These are phyloP conservation scores for Phytophthora sp. DNA, from an alignment of 352 stramenopile species.

Conservation along the genomic window DNA sequence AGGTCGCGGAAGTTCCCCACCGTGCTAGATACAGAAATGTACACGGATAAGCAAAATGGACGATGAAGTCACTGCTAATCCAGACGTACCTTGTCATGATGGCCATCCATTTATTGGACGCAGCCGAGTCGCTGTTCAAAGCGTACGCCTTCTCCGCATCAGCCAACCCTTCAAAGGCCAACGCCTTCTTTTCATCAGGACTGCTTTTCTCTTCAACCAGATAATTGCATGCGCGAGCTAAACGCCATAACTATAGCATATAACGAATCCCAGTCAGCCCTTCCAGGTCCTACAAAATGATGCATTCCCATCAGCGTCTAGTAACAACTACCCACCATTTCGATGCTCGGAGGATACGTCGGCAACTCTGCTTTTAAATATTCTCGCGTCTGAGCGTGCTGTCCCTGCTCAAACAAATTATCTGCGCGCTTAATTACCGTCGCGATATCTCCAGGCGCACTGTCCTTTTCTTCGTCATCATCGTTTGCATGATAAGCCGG, in stretches of 20 bases:
- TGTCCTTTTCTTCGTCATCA: constrained; percentile 49
- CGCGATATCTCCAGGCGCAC: constrained; percentile 33
- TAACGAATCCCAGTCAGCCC: background rate
- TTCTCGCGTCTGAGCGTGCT: constrained; percentile 46
- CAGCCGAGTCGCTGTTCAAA: constrained; percentile 49
- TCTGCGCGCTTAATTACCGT: constrained; percentile 49
- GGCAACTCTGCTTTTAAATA: constrained; percentile 50
- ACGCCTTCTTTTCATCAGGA: constrained; percentile 57
- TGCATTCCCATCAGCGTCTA: background rate
- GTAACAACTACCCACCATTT: constrained; percentile 42
- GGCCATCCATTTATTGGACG: constrained; percentile 79
- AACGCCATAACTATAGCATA: constrained; percentile 57
- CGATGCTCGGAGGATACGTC: constrained; percentile 48
- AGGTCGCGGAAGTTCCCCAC: constrained; percentile 67
- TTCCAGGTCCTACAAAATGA: background rate
- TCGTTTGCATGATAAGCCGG: background rate
- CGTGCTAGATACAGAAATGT: constrained; percentile 28
- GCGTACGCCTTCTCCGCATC: constrained; percentile 62
- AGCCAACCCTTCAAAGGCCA: constrained; percentile 60
- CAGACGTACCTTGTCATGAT: constrained; percentile 61
- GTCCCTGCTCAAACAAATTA: constrained; percentile 53
- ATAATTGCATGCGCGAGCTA: constrained; percentile 67
- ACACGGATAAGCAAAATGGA: background rate
- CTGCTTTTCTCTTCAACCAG: constrained; percentile 51
- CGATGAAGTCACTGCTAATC: background rate